These are phyloP conservation scores for Naumovozyma castellii DNA, from an alignment of 805 yeast genomes.

Conservation along the genomic window DNA sequence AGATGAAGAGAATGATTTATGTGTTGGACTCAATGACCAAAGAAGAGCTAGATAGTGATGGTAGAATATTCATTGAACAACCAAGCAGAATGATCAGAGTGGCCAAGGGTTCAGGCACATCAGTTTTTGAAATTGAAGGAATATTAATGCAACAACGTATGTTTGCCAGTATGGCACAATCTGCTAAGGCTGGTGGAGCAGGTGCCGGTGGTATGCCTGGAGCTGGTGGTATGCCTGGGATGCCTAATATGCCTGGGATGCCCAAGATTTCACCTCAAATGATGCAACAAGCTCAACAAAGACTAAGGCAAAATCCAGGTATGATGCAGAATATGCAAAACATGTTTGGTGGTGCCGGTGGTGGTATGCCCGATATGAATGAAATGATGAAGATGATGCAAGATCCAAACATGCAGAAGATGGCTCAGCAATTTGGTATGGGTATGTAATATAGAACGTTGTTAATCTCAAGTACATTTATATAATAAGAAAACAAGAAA, in stretches of 20 bases:
- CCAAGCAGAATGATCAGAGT: constrained; percentile 84
- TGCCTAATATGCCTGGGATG: constrained; percentile 47
- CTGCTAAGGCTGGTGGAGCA: constrained; percentile 36
- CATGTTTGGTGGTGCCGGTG: constrained; percentile 54
- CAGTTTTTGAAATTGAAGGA: constrained; percentile 88
- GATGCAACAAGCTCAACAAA: constrained; percentile 47
- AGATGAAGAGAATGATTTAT: constrained; percentile 79
- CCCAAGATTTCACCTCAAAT: constrained; percentile 34
- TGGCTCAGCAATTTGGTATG: constrained; percentile 42
- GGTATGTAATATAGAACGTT: constrained; percentile 11
- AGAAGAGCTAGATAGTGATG: constrained; percentile 84
- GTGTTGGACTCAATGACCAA: constrained; percentile 95
- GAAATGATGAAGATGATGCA: constrained; percentile 55
- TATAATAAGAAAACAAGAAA: neutral
- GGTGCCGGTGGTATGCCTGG: constrained; percentile 29
- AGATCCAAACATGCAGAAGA: constrained; percentile 38
- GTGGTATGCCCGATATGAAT: constrained; percentile 62
- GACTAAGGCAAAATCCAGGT: constrained; percentile 60
- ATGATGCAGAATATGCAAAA: constrained; percentile 66
- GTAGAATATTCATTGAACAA: constrained; percentile 64
- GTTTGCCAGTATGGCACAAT: constrained; percentile 90
- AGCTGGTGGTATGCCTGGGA: constrained; percentile 46
- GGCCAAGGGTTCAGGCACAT: constrained; percentile 89
- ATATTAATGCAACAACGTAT: constrained; percentile 83
- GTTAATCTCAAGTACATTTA: neutral